Conservation (phyloP, 768 basidiomycete species). For the Pleurotus pulmonarius region DNA sequence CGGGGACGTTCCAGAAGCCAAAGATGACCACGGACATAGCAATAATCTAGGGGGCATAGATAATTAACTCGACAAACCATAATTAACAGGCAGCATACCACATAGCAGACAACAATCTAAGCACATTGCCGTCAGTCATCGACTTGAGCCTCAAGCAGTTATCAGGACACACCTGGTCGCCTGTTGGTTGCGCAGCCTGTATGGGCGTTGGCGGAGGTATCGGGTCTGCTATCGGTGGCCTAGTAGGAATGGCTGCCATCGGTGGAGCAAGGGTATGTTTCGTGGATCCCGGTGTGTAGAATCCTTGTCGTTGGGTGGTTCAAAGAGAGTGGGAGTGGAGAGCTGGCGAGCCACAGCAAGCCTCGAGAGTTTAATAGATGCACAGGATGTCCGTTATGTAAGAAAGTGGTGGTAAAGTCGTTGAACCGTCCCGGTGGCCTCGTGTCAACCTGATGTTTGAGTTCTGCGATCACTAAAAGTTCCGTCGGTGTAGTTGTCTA, state of each 20-base stretch:
- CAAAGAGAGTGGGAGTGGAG: slow-evolving; percentile 9
- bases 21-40: slow-evolving; percentile 86
- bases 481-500: background rate
- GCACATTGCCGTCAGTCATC: slow-evolving; percentile 10
- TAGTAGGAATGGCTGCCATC: slow-evolving; percentile 24
- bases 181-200: slow-evolving; percentile 48
- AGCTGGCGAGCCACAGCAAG: background rate
- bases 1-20: slow-evolving; percentile 85
- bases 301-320: background rate
- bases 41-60: slow-evolving; percentile 50
- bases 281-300: background rate
- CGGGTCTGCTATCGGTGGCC: slow-evolving; percentile 43
- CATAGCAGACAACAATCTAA: slow-evolving; percentile 73
- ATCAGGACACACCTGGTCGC: slow-evolving; percentile 58
- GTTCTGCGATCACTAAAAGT: background rate
- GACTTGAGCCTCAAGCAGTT: slow-evolving; percentile 11
- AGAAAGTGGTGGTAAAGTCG: background rate
- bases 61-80: slow-evolving; percentile 6
- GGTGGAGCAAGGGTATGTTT: background rate
- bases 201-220: slow-evolving; percentile 32
- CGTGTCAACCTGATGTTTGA: background rate
- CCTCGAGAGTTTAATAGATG: slow-evolving; percentile 4
- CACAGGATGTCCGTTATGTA: background rate
- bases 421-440: background rate
- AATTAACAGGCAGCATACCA: slow-evolving; percentile 43